phyloP scores from a whole-genome alignment of 371 early-diverging fungal species.

The Aphelidium insulamus region DNA sequence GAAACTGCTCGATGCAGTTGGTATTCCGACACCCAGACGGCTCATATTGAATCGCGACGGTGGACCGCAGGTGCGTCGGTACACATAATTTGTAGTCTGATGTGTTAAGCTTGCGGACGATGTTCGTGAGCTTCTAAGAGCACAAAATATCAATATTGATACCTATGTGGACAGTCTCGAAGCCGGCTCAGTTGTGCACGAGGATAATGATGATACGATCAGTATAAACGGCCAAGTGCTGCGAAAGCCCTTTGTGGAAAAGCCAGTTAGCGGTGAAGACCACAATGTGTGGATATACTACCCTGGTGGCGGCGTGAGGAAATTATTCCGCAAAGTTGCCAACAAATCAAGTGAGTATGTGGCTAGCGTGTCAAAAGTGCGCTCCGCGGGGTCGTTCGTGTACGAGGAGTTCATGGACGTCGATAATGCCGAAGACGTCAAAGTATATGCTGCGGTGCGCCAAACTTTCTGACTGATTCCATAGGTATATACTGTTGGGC shows the following conservation, averaged over 20 bases:
- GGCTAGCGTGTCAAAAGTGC: conserved; percentile 34
- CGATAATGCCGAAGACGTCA: conserved; percentile 89
- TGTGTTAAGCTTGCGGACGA: too few species aligned
- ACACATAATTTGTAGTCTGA: not conserved
- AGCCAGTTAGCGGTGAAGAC: conserved; percentile 88
- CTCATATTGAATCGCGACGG: conserved; percentile 49
- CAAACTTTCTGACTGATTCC: too few species aligned
- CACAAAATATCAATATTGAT: too few species aligned
- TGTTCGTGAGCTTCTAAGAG: too few species aligned
- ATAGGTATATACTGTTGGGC: conserved; percentile 92
- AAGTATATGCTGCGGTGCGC: too few species aligned
- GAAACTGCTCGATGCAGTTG: conserved; percentile 52
- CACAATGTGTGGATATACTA: conserved; percentile 96
- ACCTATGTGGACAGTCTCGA: too few species aligned
- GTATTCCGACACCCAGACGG: conserved; percentile 69
- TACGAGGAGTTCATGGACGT: conserved; percentile 90
- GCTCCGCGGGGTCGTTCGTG: conserved; percentile 64
- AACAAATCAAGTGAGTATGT: conserved; percentile 88
- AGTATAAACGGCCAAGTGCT: conserved; percentile 36
- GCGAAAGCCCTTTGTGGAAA: conserved; percentile 91
- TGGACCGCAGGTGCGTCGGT: conserved; percentile 22
- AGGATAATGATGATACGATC: conserved; percentile 50
- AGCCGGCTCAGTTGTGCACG: conserved; percentile 14
- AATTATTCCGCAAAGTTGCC: conserved; percentile 86
- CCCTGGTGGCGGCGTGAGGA: conserved; percentile 75